Evolutionary conservation across 23 red algal genomes (phyloP).

Genomic region (Gracilaria gracilis): DNA sequence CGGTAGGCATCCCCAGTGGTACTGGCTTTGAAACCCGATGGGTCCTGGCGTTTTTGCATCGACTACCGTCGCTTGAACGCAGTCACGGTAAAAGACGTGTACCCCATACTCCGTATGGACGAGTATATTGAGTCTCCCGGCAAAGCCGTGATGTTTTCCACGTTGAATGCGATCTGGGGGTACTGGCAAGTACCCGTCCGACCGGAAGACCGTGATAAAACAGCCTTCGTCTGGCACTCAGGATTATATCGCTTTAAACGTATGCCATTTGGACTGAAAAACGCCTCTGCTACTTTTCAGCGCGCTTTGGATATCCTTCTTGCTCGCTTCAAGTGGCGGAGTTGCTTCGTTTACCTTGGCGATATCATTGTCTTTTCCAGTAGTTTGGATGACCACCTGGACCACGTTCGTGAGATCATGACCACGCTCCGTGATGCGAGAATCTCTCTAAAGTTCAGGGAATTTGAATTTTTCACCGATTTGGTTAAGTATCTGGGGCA

Average conservation of each 20-base stretch:
- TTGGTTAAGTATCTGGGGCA: too few relatives aligned
- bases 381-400: constrained; percentile 25
- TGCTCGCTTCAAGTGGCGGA: constrained; percentile 15
- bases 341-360: constrained; percentile 50
- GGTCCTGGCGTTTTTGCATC: neutral
- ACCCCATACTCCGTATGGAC: neutral
- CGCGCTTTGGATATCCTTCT: constrained; percentile 24
- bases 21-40: neutral
- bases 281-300: neutral
- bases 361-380: constrained; percentile 39
- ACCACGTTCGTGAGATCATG: constrained; percentile 29
- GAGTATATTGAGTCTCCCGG: constrained; percentile 1
- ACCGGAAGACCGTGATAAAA: neutral
- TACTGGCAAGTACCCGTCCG: constrained; percentile 27
- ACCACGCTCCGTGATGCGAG: neutral
- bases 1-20: neutral
- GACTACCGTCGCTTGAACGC: neutral
- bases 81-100: too few relatives aligned
- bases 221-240: neutral
- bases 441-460: neutral
- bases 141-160: neutral
- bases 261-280: neutral
- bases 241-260: neutral
- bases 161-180: neutral
- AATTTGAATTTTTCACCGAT: too few relatives aligned